Evolutionary conservation across 495 filamentous ascomycete genomes (phyloP).

Genomic region (Parathielavia hyrcaniae): DNA sequence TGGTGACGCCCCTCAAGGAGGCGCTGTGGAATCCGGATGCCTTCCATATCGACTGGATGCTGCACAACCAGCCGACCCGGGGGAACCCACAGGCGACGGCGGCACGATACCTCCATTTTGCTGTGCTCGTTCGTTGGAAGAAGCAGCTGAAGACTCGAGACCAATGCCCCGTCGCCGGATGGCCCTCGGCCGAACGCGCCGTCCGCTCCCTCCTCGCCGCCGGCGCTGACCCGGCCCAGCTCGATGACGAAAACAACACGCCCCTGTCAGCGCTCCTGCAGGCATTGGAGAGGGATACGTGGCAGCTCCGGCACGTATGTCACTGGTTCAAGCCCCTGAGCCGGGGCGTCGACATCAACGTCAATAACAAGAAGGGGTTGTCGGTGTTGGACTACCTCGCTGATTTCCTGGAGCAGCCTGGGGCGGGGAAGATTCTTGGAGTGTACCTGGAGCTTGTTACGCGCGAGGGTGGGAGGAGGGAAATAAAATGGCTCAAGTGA

Average conservation of each 20-base stretch:
- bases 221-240: slow-evolving; percentile 4
- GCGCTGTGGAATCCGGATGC: too few species aligned
- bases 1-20: neutral
- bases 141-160: neutral
- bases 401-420: neutral
- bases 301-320: neutral
- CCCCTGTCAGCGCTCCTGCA: neutral
- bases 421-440: neutral
- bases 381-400: neutral
- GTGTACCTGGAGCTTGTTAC: neutral
- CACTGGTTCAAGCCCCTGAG: slow-evolving; percentile 8
- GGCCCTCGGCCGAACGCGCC: neutral
- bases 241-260: neutral
- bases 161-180: too few species aligned
- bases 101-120: slow-evolving; percentile 5
- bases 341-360: slow-evolving; percentile 7
- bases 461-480: neutral
- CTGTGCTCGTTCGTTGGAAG: neutral
- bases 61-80: slow-evolving; percentile 5
- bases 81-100: slow-evolving; percentile 1
- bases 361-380: neutral
- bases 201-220: slow-evolving; percentile 8
- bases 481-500: slow-evolving; percentile 6
- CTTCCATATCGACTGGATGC: slow-evolving; percentile 5
- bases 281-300: neutral